A percentile compares a stretch with the other conserved stretches of the same genome.
phyloP scores from a whole-genome alignment of 2,329 filamentous ascomycete species.

The Xylariaceae sp. region DNA sequence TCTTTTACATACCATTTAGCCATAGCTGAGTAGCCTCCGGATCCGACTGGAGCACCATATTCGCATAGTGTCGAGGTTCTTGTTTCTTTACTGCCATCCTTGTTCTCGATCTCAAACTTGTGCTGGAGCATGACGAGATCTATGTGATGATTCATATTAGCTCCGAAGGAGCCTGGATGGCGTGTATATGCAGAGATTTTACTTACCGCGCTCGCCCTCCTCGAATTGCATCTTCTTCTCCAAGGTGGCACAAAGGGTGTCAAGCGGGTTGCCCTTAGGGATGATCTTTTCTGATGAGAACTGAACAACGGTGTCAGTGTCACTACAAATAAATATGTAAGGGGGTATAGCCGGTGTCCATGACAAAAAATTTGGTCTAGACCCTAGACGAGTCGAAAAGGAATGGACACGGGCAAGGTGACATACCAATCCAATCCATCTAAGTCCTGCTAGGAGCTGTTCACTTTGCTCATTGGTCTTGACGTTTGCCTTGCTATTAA shows the following conservation, averaged over 20 bases:
- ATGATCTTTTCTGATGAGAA: conserved; percentile 19
- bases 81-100: conserved; percentile 79
- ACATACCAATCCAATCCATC: conserved; percentile 70
- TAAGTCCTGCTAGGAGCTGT: conserved; percentile 73
- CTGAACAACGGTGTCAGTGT: conserved; percentile 39
- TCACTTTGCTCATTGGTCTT: conserved; percentile 70
- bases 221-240: conserved; percentile 93
- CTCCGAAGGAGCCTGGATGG: conserved; percentile 49
- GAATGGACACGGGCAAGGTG: conserved; percentile 50
- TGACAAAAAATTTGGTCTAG: neutral
- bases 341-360: too few species aligned
- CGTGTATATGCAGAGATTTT: neutral
- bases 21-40: conserved; percentile 83
- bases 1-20: conserved; percentile 57
- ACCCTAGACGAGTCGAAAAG: neutral
- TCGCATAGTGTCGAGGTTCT: conserved; percentile 82
- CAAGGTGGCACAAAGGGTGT: conserved; percentile 88
- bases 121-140: conserved; percentile 54
- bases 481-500: conserved; percentile 79
- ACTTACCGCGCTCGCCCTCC: conserved; percentile 66
- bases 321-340: neutral
- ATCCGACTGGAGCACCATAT: conserved; percentile 68
- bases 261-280: conserved; percentile 74
- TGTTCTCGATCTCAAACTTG: conserved; percentile 84
- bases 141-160: neutral